These are phyloP conservation scores for Gossypium gossypioides DNA, from an alignment of 441 rosid species.

Conservation along the genomic window DNA sequence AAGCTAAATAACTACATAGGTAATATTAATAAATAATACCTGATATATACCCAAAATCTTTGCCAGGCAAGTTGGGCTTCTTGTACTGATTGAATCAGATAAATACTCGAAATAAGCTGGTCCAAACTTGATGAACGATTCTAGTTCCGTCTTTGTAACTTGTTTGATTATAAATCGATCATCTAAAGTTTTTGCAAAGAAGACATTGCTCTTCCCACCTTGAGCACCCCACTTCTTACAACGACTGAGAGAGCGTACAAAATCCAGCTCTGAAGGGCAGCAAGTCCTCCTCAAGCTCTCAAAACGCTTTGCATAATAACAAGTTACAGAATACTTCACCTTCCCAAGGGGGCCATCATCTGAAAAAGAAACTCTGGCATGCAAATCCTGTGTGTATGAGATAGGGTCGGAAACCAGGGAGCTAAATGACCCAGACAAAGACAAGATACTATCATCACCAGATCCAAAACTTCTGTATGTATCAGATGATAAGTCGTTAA, in stretches of 20 bases:
- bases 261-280: slow-evolving; percentile 61
- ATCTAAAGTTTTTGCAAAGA: slow-evolving; percentile 70
- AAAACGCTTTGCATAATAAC: slow-evolving; percentile 64
- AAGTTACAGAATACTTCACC: slow-evolving; percentile 50
- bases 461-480: slow-evolving; percentile 43
- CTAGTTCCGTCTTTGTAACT: slow-evolving; percentile 72
- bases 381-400: slow-evolving; percentile 41
- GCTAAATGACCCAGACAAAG: slow-evolving; percentile 37
- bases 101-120: slow-evolving; percentile 56
- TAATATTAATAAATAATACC: slow-evolving; percentile 27
- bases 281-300: slow-evolving; percentile 64
- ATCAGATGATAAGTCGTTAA: slow-evolving; percentile 41
- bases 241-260: slow-evolving; percentile 56
- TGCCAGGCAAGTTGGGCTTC: slow-evolving; percentile 67
- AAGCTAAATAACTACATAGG: neutral
- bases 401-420: slow-evolving; percentile 44
- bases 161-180: slow-evolving; percentile 67
- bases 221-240: slow-evolving; percentile 81
- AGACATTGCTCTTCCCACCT: slow-evolving; percentile 76
- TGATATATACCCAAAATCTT: slow-evolving; percentile 73
- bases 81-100: slow-evolving; percentile 41
- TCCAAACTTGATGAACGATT: slow-evolving; percentile 63
- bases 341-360: slow-evolving; percentile 55
- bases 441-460: slow-evolving; percentile 35
- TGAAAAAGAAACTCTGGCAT: slow-evolving; percentile 47